phyloP scores from a whole-genome alignment of 1,139 yeast species.

The Scheffersomyces segobiensis region DNA sequence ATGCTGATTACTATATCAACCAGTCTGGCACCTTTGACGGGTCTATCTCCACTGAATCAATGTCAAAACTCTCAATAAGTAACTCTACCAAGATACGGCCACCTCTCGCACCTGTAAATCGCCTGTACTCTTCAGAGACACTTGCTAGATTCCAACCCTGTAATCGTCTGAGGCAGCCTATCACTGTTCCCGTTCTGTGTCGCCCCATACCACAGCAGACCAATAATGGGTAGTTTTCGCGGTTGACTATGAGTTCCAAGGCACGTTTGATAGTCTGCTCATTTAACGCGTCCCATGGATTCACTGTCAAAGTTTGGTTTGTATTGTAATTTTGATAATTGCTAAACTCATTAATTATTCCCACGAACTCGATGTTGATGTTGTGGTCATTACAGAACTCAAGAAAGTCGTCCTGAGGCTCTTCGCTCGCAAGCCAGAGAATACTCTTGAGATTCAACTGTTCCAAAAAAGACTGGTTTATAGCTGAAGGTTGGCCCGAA shows the following conservation, averaged over 20 bases:
- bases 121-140: constrained; percentile 88
- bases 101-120: constrained; percentile 91
- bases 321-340: constrained; percentile 27
- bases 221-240: constrained; percentile 75
- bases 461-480: constrained; percentile 80
- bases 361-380: constrained; percentile 65
- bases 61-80: constrained; percentile 81
- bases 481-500: constrained; percentile 95
- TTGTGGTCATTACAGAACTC: constrained; percentile 75
- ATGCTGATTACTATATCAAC: constrained; percentile 15
- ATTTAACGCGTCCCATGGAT: constrained; percentile 96
- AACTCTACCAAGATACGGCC: constrained; percentile 90
- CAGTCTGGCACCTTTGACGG: constrained; percentile 51
- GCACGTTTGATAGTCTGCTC: constrained; percentile 81
- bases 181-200: constrained; percentile 93
- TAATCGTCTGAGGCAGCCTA: constrained; percentile 85
- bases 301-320: constrained; percentile 20
- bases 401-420: constrained; percentile 84
- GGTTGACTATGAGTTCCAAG: constrained; percentile 68
- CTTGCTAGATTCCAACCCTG: constrained; percentile 97
- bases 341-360: constrained; percentile 58
- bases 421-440: constrained; percentile 94
- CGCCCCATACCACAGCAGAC: constrained; percentile 98
- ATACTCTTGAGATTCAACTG: constrained; percentile 76
- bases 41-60: constrained; percentile 52